Percentiles rank a stretch among this genome's conserved stretches.
These are phyloP conservation scores for Sarocladiaceae sp. DNA, from an alignment of 2,329 filamentous ascomycete genomes.

Conservation along the genomic window DNA sequence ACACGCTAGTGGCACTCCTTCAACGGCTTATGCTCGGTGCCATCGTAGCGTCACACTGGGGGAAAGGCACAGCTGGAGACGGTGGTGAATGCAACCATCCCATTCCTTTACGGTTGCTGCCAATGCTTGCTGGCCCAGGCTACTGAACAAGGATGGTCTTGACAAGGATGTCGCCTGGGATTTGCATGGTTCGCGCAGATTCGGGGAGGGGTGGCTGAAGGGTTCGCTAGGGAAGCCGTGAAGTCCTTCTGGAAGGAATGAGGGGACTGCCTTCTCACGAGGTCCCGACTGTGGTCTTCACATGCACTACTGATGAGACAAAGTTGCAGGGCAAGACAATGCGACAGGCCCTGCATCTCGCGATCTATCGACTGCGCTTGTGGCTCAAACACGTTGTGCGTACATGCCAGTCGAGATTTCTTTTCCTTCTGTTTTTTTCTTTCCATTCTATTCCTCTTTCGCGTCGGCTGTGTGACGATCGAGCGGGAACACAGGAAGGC, in stretches of 20 bases:
- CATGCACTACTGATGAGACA: conserved; percentile 6
- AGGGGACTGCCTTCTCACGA: background rate
- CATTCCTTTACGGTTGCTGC: background rate
- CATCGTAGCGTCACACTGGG: conserved; percentile 6
- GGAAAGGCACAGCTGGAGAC: background rate
- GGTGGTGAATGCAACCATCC: conserved; percentile 3
- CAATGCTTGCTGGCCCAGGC: background rate
- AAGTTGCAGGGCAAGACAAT: conserved; percentile 6
- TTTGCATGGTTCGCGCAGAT: conserved; percentile 1
- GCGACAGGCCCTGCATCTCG: background rate
- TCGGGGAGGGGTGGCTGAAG: conserved; percentile 3
- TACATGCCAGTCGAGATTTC: background rate
- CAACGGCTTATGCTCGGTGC: conserved; percentile 7
- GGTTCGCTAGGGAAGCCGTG: conserved; percentile 1
- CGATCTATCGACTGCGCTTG: background rate
- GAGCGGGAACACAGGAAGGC: background rate
- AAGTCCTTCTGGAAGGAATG: conserved; percentile 9
- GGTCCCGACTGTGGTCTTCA: background rate
- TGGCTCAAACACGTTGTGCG: background rate
- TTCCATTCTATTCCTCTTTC: background rate
- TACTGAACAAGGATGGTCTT: background rate
- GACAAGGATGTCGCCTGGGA: background rate
- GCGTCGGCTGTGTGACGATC: background rate
- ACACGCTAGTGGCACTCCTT: conserved; percentile 7
- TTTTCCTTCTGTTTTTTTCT: background rate